A percentile compares a stretch with the other conserved stretches of the same genome.
phyloP scores from a whole-genome alignment of 768 basidiomycete species.

The Amanita pseudoporphyria region DNA sequence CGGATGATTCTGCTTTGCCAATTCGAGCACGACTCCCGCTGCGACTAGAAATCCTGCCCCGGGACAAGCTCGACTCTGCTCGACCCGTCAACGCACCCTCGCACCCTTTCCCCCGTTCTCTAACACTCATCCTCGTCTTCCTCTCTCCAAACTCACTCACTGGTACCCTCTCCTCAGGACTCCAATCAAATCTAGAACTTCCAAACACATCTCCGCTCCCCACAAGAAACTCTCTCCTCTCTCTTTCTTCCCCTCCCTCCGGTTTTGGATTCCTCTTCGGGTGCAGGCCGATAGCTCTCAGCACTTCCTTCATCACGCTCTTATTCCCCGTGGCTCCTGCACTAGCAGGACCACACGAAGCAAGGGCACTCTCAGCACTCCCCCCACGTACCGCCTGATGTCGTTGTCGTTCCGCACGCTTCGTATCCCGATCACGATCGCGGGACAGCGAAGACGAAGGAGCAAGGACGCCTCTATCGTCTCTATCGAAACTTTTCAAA shows the following conservation, averaged over 20 bases:
- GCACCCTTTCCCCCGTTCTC: no score
- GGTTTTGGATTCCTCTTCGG: conserved; percentile 20
- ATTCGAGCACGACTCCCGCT: conserved; percentile 10
- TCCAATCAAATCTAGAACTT: conserved; percentile 21
- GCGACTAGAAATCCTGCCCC: conserved; percentile 1
- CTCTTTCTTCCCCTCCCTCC: conserved; percentile 8
- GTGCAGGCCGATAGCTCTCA: conserved; percentile 62
- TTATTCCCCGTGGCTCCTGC: conserved; percentile 21
- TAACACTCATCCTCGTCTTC: conserved; percentile 12
- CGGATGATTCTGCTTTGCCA: conserved; percentile 11
- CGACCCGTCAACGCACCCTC: neutral
- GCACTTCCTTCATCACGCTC: conserved; percentile 55
- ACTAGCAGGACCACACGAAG: conserved; percentile 23
- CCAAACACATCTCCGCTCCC: conserved; percentile 17
- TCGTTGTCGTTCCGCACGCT: neutral
- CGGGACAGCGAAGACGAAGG: conserved; percentile 10
- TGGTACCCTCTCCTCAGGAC: conserved; percentile 16
- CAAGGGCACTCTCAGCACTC: conserved; percentile 59
- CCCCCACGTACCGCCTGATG: conserved; percentile 53
- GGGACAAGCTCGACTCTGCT: neutral
- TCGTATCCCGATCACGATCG: no score
- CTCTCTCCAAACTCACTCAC: conserved; percentile 20
- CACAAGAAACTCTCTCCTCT: neutral
- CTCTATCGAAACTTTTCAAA: neutral
- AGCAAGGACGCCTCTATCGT: neutral